Evolutionary conservation across 176 grass and related monocot species (phyloP).

Genomic region (Rhipidocladum racemiflorum): DNA sequence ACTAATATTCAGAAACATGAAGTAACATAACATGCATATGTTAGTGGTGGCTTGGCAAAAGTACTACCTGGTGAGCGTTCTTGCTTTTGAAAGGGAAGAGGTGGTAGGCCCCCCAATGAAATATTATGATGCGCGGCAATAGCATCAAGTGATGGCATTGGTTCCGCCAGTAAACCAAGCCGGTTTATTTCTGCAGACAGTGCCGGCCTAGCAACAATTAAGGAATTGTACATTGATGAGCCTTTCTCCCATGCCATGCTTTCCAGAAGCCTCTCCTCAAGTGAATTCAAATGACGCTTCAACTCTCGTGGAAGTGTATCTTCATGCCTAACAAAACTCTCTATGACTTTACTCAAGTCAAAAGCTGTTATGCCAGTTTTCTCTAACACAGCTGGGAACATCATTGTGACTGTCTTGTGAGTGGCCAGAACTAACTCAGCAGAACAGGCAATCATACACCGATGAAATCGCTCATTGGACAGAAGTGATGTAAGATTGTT

Average conservation of each 20-base stretch:
- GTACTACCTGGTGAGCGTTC: constrained; percentile 56
- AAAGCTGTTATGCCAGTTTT: constrained; percentile 97
- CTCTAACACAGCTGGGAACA: constrained; percentile 96
- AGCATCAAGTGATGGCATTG: constrained; percentile 96
- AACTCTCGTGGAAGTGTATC: constrained; percentile 93
- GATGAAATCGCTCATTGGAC: constrained; percentile 85
- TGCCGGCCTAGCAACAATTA: constrained; percentile 76
- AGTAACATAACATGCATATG: constrained; percentile 5
- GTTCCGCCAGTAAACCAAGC: constrained; percentile 81
- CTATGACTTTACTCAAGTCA: constrained; percentile 97
- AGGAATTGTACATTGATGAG: constrained; percentile 95
- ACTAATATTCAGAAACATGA: neutral
- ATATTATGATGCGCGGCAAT: constrained; percentile 75
- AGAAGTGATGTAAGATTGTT: constrained; percentile 80
- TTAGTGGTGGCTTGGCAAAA: constrained; percentile 9
- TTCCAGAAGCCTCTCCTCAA: constrained; percentile 89
- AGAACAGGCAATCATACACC: constrained; percentile 96
- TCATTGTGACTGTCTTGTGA: constrained; percentile 94
- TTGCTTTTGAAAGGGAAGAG: constrained; percentile 75
- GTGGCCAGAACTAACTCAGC: constrained; percentile 93
- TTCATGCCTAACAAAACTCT: constrained; percentile 96
- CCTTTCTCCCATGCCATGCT: constrained; percentile 98
- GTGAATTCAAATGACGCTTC: constrained; percentile 92
- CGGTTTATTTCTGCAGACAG: constrained; percentile 79
- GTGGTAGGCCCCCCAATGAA: constrained; percentile 60